A percentile compares a stretch with the other conserved stretches of the same genome.
phyloP scores from a whole-genome alignment of 1,139 yeast species.

The Scheffersomyces quercinus region DNA sequence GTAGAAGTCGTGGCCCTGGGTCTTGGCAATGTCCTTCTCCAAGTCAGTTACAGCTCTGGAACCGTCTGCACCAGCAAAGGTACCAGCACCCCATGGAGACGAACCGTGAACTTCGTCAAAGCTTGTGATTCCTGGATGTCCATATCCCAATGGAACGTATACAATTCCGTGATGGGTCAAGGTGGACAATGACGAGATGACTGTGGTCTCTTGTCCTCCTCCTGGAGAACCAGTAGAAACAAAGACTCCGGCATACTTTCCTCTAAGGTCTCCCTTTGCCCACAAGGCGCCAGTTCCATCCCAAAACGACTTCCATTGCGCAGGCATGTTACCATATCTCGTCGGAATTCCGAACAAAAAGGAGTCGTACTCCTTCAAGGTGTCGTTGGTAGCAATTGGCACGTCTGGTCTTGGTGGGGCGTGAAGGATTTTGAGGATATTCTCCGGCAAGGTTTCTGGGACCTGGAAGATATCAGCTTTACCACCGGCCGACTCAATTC shows the following conservation, averaged over 20 bases:
- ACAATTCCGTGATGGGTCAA: constrained; percentile 80
- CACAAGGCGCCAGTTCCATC: constrained; percentile 82
- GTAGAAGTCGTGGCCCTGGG: constrained; percentile 68
- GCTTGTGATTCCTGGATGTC: constrained; percentile 56
- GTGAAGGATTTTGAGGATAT: constrained; percentile 58
- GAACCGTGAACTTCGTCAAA: constrained; percentile 77
- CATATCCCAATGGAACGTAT: constrained; percentile 80
- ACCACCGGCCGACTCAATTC: constrained; percentile 76
- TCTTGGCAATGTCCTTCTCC: constrained; percentile 61
- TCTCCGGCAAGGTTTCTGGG: constrained; percentile 72
- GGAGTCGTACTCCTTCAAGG: constrained; percentile 66
- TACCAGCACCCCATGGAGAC: constrained; percentile 89
- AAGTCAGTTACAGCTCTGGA: constrained; percentile 68
- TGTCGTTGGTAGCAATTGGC: constrained; percentile 68
- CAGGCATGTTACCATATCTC: constrained; percentile 79
- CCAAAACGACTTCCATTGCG: constrained; percentile 82
- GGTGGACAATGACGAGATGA: constrained; percentile 62
- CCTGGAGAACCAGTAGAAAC: constrained; percentile 82
- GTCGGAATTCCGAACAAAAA: constrained; percentile 83
- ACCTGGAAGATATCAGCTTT: constrained; percentile 72
- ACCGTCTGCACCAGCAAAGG: constrained; percentile 78
- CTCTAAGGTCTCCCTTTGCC: constrained; percentile 73
- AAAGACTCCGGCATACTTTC: constrained; percentile 76
- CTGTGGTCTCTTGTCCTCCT: constrained; percentile 81
- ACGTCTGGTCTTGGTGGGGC: constrained; percentile 65